Percentiles rank a stretch among this genome's conserved stretches.
These are phyloP conservation scores for Radiomyces spectabilis DNA, from an alignment of 192 early-diverging fungal species.

Conservation along the genomic window DNA sequence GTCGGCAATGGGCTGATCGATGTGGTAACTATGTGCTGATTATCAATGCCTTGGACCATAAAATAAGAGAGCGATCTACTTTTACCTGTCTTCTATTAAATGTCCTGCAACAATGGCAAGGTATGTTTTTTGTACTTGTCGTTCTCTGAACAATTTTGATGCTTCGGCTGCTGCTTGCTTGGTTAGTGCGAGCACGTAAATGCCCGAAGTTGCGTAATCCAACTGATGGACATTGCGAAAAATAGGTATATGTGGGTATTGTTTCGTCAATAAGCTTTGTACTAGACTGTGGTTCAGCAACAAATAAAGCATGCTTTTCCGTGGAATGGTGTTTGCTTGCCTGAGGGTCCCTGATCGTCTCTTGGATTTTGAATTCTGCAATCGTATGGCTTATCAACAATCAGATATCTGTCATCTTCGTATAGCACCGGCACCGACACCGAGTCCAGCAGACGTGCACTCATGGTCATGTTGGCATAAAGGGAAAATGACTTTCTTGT, in stretches of 20 bases:
- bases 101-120: constrained; percentile 29
- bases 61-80: no score
- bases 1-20: constrained; percentile 26
- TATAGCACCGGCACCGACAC: no score
- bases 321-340: not conserved
- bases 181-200: constrained; percentile 26
- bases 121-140: constrained; percentile 27
- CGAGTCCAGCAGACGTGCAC: no score
- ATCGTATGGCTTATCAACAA: constrained; percentile 32
- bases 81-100: constrained; percentile 18
- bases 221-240: constrained; percentile 33
- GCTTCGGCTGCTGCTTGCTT: constrained; percentile 22
- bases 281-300: not conserved
- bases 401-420: constrained; percentile 22
- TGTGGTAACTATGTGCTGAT: constrained; percentile 11
- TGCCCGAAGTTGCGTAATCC: constrained; percentile 34
- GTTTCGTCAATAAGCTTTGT: constrained; percentile 10
- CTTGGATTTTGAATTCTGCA: constrained; percentile 13
- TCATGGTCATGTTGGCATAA: no score
- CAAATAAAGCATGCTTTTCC: not conserved
- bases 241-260: constrained; percentile 15
- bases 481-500: no score
- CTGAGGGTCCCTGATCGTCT: not conserved
- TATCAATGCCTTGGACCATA: no score
- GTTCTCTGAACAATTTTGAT: constrained; percentile 16